Base-by-base conservation (phyloP, 2,329 filamentous ascomycete species). In the Aspergillus novofumigatus region DNA sequence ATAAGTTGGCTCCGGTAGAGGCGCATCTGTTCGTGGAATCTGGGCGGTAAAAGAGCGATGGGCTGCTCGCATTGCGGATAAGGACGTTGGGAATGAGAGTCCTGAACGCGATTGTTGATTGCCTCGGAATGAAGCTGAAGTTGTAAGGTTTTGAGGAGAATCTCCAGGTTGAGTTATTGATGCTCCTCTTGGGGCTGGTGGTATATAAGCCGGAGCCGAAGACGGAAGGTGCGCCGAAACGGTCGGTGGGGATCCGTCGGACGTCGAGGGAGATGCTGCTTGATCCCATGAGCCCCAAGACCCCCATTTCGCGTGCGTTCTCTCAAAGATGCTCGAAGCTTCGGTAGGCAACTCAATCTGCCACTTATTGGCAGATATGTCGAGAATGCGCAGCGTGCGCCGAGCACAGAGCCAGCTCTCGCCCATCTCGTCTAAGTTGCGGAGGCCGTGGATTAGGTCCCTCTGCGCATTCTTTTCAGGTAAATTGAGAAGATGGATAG, bases 391-490 rank as follows among this genome's bases (percentile, higher is more conserved):
- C 6, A 97, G 80, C 0, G 92, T 93, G 11, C 93, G 84, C 53
- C 92, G 83, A 9, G 92, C 93, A 67, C 92, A 94, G 0, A 92
- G 84, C 94, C 94, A 99, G 66, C 92, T 89, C 72, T 97, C 92
- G 0, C 91, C 91, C 65, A 99, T 97, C 69, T 97, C 93, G 72
- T 97, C 93, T 1, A 97, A 83, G 61, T 96, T 91, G 67, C 91
- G 93, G 47, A 96, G 83, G 1, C 93, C 92, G 66, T 97, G 92
- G 4, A 90, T 88, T 45, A 99, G 90, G 72, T 97, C 93, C 65
- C 93, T 81, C 67, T 86, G 88, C 4, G 94, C 91, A 29, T 90
- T 94, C 76, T 94, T 96, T 65, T 97, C 92, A 0, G 92, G 92
- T 1, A 97, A 79, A 64, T 97, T 97, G 38, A 99, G 85, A 21